Evolutionary conservation across 2,329 filamentous ascomycete species (phyloP).

Genomic region (Fusarium sp.): DNA sequence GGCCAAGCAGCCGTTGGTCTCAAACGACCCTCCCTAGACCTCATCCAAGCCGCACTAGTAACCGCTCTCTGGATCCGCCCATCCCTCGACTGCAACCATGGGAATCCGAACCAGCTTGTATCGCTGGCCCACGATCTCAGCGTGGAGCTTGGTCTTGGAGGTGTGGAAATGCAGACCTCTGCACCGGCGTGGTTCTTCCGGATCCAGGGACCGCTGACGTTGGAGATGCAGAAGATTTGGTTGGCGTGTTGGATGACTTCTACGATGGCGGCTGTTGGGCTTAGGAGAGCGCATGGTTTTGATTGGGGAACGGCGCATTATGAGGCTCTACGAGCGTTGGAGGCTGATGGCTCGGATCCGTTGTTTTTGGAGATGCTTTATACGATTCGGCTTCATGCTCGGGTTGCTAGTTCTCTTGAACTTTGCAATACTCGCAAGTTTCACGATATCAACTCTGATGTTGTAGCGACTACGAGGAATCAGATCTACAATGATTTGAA

Average conservation of each 20-base stretch:
- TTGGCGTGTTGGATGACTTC: slow-evolving; percentile 18
- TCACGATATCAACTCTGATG: slow-evolving; percentile 3
- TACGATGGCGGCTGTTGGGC: slow-evolving; percentile 6
- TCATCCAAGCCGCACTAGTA: slow-evolving; percentile 21
- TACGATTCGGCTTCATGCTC: slow-evolving; percentile 12
- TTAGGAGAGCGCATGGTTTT: slow-evolving; percentile 14
- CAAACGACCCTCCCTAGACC: slow-evolving; percentile 12
- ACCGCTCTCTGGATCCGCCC: slow-evolving; percentile 17
- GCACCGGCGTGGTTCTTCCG: slow-evolving; percentile 25
- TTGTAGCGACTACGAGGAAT: background rate
- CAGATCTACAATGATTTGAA: background rate
- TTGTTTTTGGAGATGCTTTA: slow-evolving; percentile 25
- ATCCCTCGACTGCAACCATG: slow-evolving; percentile 17
- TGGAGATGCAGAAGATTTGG: slow-evolving; percentile 29
- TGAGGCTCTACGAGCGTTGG: slow-evolving; percentile 13
- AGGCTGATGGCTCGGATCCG: background rate
- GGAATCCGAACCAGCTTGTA: slow-evolving; percentile 5
- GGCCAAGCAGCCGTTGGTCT: slow-evolving; percentile 22
- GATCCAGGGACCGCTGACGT: slow-evolving; percentile 10
- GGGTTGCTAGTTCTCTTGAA: slow-evolving; percentile 1
- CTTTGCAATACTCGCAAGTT: slow-evolving; percentile 8
- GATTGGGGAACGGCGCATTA: slow-evolving; percentile 15
- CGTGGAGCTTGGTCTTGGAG: slow-evolving; percentile 25
- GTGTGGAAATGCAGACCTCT: slow-evolving; percentile 15
- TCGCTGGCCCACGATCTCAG: slow-evolving; percentile 12